These are phyloP conservation scores for Bryoerythrophyllum caledonicum DNA, from an alignment of 225 moss, liverwort and hornwort species.

Conservation along the genomic window DNA sequence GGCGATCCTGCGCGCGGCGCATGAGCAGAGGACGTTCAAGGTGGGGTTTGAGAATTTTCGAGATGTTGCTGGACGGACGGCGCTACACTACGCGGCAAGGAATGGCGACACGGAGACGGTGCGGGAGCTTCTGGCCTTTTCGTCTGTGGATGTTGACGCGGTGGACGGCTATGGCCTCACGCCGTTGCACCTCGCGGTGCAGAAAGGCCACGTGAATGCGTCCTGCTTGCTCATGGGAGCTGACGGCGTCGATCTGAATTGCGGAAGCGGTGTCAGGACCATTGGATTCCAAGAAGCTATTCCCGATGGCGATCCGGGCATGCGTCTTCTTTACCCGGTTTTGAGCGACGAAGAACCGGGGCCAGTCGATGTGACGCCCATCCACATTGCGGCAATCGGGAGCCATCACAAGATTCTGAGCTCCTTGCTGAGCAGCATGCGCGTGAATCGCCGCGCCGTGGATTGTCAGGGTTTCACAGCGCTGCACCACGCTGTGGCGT, in stretches of 20 bases:
- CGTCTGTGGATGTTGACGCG: constrained; percentile 28
- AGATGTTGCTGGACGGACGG: constrained; percentile 50
- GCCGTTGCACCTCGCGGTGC: constrained; percentile 45
- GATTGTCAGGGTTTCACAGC: constrained; percentile 38
- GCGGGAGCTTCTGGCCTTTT: constrained; percentile 34
- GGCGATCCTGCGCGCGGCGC: constrained; percentile 36
- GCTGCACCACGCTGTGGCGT: constrained; percentile 28
- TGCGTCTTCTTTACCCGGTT: too few relatives aligned
- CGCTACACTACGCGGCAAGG: constrained; percentile 52
- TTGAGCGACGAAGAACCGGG: too few relatives aligned
- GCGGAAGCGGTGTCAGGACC: too few relatives aligned
- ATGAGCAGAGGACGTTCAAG: constrained; percentile 28
- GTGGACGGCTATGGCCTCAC: constrained; percentile 44
- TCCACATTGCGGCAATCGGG: constrained; percentile 35
- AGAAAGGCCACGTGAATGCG: constrained; percentile 32
- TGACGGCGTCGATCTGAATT: constrained; percentile 33
- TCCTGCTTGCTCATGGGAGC: constrained; percentile 40
- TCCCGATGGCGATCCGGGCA: too few relatives aligned
- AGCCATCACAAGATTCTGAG: constrained; percentile 30
- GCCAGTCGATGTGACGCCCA: neutral
- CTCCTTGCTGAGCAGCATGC: constrained; percentile 5
- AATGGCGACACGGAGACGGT: constrained; percentile 43
- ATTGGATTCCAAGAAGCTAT: too few relatives aligned
- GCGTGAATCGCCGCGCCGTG: constrained; percentile 24
- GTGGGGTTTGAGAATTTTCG: constrained; percentile 35